phyloP scores from a whole-genome alignment of 371 early-diverging fungal genomes.

The Encephalitozoon hellem region DNA sequence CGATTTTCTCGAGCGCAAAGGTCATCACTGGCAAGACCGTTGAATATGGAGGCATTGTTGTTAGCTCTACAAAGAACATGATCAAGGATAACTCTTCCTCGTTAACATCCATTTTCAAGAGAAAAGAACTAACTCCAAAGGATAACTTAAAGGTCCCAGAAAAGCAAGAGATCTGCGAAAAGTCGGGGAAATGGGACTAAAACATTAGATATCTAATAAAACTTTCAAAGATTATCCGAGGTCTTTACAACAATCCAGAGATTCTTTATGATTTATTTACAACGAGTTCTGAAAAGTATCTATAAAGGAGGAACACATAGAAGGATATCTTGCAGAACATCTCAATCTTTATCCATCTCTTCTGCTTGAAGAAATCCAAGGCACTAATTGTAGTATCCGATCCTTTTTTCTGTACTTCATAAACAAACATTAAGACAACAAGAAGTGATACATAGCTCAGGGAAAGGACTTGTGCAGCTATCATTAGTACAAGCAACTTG shows the following conservation, averaged over 20 bases:
- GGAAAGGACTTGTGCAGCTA: not conserved
- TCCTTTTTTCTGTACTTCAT: not conserved
- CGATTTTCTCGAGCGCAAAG: conserved; percentile 10
- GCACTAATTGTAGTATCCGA: not conserved
- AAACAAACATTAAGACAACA: not conserved
- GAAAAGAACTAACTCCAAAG: not conserved
- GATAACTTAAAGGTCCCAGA: not conserved
- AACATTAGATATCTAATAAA: not conserved
- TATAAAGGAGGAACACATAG: not conserved
- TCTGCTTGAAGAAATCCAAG: not conserved
- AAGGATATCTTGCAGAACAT: not conserved
- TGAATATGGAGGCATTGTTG: not conserved
- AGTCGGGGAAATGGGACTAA: not conserved
- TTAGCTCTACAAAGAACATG: not conserved
- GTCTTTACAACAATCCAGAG: not conserved
- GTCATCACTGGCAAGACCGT: conserved; percentile 21
- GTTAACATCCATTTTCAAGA: conserved; percentile 5
- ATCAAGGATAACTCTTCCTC: conserved; percentile 6
- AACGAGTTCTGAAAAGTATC: not conserved
- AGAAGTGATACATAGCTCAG: not conserved
- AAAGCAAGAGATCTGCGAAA: not conserved
- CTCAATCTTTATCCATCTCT: not conserved
- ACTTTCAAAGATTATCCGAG: not conserved
- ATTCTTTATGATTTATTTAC: not conserved
- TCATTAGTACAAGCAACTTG: not conserved